Percentiles rank a stretch among this genome's conserved stretches.
Conservation (phyloP, 768 basidiomycete genomes). For the Candolleomyces aberdarensis region DNA sequence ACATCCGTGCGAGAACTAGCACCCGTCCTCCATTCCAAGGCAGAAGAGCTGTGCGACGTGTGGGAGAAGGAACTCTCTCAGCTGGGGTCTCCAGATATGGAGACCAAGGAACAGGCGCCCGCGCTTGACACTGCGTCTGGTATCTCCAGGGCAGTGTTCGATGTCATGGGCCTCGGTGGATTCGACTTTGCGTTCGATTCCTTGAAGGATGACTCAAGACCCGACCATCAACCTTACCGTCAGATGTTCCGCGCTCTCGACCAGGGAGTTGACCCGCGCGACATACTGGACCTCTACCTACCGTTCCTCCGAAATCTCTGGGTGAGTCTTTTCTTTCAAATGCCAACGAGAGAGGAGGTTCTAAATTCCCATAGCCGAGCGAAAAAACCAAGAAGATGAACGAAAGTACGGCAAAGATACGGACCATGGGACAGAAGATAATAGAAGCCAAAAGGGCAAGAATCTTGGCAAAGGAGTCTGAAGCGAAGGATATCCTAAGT, state of each 20-base stretch:
- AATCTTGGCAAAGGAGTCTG: constrained; percentile 26
- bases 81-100: constrained; percentile 3
- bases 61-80: constrained; percentile 35
- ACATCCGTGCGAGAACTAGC: constrained; percentile 42
- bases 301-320: constrained; percentile 43
- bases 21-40: constrained; percentile 49
- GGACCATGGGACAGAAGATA: constrained; percentile 37
- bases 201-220: constrained; percentile 45
- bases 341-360: background rate
- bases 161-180: constrained; percentile 59
- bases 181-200: constrained; percentile 53
- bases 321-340: constrained; percentile 26
- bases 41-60: constrained; percentile 43
- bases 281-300: constrained; percentile 43
- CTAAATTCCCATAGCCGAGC: constrained; percentile 34
- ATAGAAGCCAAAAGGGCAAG: constrained; percentile 39
- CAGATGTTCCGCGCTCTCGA: constrained; percentile 48
- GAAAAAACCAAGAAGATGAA: constrained; percentile 35
- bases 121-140: constrained; percentile 53
- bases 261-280: constrained; percentile 37
- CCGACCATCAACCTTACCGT: constrained; percentile 47
- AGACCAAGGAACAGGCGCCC: constrained; percentile 12
- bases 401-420: constrained; percentile 37
- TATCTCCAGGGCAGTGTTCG: constrained; percentile 60
- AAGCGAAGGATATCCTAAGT: constrained; percentile 45